Evolutionary conservation across 441 rosid genomes (phyloP).

Genomic region (Viola pubescens): DNA sequence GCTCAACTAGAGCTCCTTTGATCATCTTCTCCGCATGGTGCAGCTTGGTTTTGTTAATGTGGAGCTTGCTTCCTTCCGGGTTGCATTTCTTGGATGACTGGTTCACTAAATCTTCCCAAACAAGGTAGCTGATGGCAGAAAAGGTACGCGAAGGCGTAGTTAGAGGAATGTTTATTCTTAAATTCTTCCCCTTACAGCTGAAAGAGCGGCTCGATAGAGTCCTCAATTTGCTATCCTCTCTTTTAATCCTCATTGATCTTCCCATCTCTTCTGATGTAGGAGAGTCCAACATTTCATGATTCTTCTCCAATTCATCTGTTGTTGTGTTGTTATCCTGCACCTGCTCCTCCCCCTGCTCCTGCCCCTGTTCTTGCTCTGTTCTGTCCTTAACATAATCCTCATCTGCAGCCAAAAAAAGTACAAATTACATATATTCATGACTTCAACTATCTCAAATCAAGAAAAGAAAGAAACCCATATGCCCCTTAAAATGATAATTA

Average conservation of each 20-base stretch:
- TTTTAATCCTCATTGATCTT: slow-evolving; percentile 37
- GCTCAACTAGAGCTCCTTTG: slow-evolving; percentile 72
- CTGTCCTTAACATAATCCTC: slow-evolving; percentile 55
- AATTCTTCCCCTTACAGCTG: slow-evolving; percentile 66
- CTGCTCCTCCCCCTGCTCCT: slow-evolving; percentile 9
- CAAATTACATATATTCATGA: neutral
- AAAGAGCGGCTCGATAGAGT: slow-evolving; percentile 46
- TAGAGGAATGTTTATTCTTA: slow-evolving; percentile 74
- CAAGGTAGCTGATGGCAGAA: slow-evolving; percentile 65
- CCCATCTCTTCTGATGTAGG: slow-evolving; percentile 38
- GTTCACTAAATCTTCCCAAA: slow-evolving; percentile 64
- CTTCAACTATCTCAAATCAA: neutral
- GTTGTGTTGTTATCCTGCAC: slow-evolving; percentile 8
- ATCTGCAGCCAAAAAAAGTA: slow-evolving; percentile 36
- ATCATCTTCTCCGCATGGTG: slow-evolving; percentile 93
- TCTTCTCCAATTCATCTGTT: slow-evolving; percentile 36
- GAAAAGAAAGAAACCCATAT: neutral
- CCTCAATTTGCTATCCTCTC: slow-evolving; percentile 40
- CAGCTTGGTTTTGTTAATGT: slow-evolving; percentile 66
- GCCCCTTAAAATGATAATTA: neutral
- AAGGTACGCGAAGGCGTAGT: slow-evolving; percentile 75
- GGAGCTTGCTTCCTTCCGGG: slow-evolving; percentile 46
- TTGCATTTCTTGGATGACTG: slow-evolving; percentile 55
- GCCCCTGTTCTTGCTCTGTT: slow-evolving; percentile 52
- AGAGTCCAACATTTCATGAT: slow-evolving; percentile 36